phyloP scores from a whole-genome alignment of 2,329 filamentous ascomycete genomes.

The Paecilomyces sp. region DNA sequence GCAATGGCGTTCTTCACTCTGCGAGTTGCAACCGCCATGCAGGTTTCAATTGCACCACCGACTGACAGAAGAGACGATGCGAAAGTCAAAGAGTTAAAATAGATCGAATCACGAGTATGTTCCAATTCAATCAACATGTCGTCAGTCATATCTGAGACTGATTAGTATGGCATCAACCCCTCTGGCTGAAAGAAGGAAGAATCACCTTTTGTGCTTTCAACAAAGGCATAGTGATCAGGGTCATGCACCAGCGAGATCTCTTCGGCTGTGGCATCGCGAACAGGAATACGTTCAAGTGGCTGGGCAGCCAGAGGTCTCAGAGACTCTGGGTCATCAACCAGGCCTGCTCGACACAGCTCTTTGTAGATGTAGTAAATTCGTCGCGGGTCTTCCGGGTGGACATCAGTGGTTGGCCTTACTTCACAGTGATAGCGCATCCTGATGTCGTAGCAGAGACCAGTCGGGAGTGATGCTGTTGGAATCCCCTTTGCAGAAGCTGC shows the following conservation, averaged over 20 bases:
- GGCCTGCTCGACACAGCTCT: slow-evolving; percentile 71
- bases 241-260: slow-evolving; percentile 80
- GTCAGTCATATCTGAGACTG: slow-evolving; percentile 39
- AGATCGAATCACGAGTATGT: slow-evolving; percentile 66
- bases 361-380: slow-evolving; percentile 91
- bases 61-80: slow-evolving; percentile 76
- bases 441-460: slow-evolving; percentile 81
- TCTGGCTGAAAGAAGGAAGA: background rate
- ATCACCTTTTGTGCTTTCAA: slow-evolving; percentile 50
- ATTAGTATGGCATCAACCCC: background rate
- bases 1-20: slow-evolving; percentile 92
- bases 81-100: slow-evolving; percentile 76
- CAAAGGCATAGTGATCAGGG: slow-evolving; percentile 70
- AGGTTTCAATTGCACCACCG: slow-evolving; percentile 92
- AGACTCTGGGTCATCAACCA: slow-evolving; percentile 59
- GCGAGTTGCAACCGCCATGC: slow-evolving; percentile 76
- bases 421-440: slow-evolving; percentile 96
- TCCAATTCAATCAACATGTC: slow-evolving; percentile 64
- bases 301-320: slow-evolving; percentile 43
- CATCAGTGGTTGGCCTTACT: slow-evolving; percentile 58
- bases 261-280: slow-evolving; percentile 66
- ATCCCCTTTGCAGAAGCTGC: slow-evolving; percentile 32
- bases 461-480: slow-evolving; percentile 51
- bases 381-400: slow-evolving; percentile 90
- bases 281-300: slow-evolving; percentile 62